These are phyloP conservation scores for Sclerotiophoma versabilis DNA, from an alignment of 2,329 filamentous ascomycete species.

Conservation along the genomic window DNA sequence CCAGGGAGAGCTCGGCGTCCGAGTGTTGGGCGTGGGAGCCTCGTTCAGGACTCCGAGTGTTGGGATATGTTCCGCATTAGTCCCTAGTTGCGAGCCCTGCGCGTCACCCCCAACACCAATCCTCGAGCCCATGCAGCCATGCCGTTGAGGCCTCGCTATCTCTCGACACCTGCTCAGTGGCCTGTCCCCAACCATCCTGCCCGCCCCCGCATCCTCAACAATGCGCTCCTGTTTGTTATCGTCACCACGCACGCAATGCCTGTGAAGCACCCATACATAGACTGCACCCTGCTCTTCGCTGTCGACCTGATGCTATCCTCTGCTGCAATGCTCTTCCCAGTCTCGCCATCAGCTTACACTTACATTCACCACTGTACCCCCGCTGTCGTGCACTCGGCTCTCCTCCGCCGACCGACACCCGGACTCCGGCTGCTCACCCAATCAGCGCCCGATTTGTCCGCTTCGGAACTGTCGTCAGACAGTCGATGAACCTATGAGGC, in stretches of 20 bases:
- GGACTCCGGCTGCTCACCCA: constrained; percentile 12
- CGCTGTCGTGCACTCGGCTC: constrained; percentile 10
- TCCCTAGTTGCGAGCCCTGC: constrained; percentile 28
- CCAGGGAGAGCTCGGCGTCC: constrained; percentile 5
- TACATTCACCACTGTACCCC: not conserved
- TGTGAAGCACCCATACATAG: not conserved
- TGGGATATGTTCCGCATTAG: constrained; percentile 34
- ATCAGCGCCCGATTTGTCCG: constrained; percentile 16
- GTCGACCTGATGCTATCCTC: not conserved
- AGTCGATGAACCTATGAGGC: not conserved
- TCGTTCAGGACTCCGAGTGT: constrained; percentile 14
- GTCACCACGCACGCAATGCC: constrained; percentile 1
- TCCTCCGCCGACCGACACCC: constrained; percentile 10
- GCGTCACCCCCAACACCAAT: constrained; percentile 8
- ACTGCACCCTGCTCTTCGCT: no score
- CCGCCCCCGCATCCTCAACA: constrained; percentile 21
- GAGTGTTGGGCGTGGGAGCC: constrained; percentile 9
- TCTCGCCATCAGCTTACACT: constrained; percentile 9
- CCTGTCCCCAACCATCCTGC: constrained; percentile 19
- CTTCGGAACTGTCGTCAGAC: constrained; percentile 1
- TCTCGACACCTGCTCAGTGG: constrained; percentile 27
- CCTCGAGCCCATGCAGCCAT: constrained; percentile 6
- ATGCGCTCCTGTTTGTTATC: constrained; percentile 20
- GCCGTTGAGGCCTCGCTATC: constrained; percentile 30
- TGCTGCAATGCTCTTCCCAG: not conserved